These are phyloP conservation scores for Gastrolobium villosum DNA, from an alignment of 306 rosid species.

Conservation along the genomic window DNA sequence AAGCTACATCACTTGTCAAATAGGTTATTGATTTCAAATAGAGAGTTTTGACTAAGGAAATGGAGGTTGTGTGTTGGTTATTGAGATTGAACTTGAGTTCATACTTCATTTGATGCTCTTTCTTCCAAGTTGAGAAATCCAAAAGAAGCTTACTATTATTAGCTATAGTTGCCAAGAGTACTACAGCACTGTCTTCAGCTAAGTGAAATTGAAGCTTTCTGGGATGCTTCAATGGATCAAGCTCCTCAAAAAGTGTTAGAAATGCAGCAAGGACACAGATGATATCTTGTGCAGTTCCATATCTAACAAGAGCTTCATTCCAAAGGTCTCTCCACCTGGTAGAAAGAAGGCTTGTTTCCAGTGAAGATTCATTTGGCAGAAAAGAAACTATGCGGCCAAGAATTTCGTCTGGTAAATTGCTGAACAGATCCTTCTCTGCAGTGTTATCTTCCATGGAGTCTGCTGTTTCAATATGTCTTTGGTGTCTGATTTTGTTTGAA, in stretches of 20 bases:
- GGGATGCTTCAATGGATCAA: conserved; percentile 66
- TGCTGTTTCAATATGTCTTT: not conserved
- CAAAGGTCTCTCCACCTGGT: conserved; percentile 74
- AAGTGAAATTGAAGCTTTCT: conserved; percentile 66
- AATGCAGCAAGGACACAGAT: conserved; percentile 51
- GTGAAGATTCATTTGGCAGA: conserved; percentile 72
- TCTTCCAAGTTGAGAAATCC: conserved; percentile 60
- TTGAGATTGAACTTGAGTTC: conserved; percentile 54
- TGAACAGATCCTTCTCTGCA: conserved; percentile 31
- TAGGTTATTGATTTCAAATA: conserved; percentile 67
- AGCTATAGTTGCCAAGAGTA: conserved; percentile 60
- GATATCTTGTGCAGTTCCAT: conserved; percentile 54
- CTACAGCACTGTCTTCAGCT: conserved; percentile 39
- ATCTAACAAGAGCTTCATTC: conserved; percentile 57
- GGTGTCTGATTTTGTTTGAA: not conserved
- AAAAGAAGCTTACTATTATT: conserved; percentile 64
- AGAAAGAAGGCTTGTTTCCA: conserved; percentile 72
- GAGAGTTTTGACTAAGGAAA: conserved; percentile 67
- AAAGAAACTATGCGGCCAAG: conserved; percentile 67
- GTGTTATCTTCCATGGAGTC: conserved; percentile 45
- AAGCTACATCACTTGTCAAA: conserved; percentile 58
- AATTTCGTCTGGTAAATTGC: conserved; percentile 55
- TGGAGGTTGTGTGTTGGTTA: conserved; percentile 40
- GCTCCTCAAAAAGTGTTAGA: conserved; percentile 53
- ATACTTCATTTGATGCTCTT: conserved; percentile 51